Base-by-base conservation (phyloP, 192 early-diverging fungal species). In the Helicostylum pulchrum region DNA sequence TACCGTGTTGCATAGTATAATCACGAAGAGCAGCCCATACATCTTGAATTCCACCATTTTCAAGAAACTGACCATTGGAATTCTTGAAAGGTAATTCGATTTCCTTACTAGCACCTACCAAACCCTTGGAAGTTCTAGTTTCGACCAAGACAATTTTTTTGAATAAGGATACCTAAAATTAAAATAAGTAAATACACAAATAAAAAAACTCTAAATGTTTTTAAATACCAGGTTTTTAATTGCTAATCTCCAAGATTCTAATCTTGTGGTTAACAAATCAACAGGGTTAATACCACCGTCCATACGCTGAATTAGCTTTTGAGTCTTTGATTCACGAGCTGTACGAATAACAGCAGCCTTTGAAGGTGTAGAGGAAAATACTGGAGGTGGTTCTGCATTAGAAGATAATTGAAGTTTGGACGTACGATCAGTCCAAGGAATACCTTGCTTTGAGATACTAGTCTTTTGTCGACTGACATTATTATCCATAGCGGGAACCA, bases 41-140 rank as follows among this genome's bases (percentile, higher is more conserved):
- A 20, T 67, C 62, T 30, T 73, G 71, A 26, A 73, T 58, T 9
- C 71, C 71, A 30, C 71, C 71, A 39, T 30, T n/a, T 31, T 61
- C 43, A 20, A 67, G 46, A 30, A 73, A 73, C 19, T 73, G 65
- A 23, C 48, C 36, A 36, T 55, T 17, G 3, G 42, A 17, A 6
- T 57, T 30, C 15, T 50, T 47, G 21, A 67, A 68, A 20, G 71
- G 71, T 6, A 68, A 17, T 11, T n/a, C 20, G 11, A 73, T 39
- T 2, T 45, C 6, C 6, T 30, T 64, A 32, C 45, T 39, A 34
- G 66, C 53, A 19, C 48, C 49, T 2, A 61, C 44, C 56, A 63
- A 68, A 4, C 59, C 62, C 23, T 63, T 59, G n/a, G 65, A 44
- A 2, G 42, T 21, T 26, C 31, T 53, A n/a, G 23, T 30, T 53